Evolutionary conservation across 371 early-diverging fungal genomes (phyloP).

Genomic region (Apophysomyces ossiformis): DNA sequence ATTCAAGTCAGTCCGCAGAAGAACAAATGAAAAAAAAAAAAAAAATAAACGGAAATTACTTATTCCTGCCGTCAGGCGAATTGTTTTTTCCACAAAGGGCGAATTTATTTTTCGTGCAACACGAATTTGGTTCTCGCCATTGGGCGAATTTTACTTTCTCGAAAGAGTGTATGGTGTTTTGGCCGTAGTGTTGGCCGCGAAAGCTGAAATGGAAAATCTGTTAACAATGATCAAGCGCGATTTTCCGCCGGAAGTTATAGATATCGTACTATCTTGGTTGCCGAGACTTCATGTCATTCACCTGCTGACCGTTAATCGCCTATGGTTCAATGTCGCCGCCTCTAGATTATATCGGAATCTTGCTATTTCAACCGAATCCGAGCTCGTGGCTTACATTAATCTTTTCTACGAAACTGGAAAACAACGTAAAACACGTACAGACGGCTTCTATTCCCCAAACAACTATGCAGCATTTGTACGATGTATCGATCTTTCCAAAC

Average conservation of each 20-base stretch:
- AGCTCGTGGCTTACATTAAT: background rate
- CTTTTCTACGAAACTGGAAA: conserved; percentile 2
- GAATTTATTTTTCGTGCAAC: too few relatives aligned
- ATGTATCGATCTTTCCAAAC: background rate
- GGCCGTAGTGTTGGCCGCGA: too few relatives aligned
- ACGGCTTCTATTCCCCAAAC: background rate
- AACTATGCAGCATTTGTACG: background rate
- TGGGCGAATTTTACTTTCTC: too few relatives aligned
- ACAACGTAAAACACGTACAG: background rate
- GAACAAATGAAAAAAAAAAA: background rate
- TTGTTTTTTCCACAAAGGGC: too few relatives aligned
- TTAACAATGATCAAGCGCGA: background rate
- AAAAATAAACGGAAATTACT: too few relatives aligned
- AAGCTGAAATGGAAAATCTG: too few relatives aligned
- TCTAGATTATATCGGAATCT: background rate
- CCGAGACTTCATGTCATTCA: background rate
- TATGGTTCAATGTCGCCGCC: background rate
- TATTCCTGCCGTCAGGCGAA: too few relatives aligned
- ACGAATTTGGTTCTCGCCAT: too few relatives aligned
- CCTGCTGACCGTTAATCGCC: background rate
- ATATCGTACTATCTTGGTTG: background rate
- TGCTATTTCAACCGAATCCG: background rate
- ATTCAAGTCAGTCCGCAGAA: background rate
- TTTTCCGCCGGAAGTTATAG: background rate
- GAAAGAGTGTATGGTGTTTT: too few relatives aligned